Evolutionary conservation across 1,139 yeast genomes (phyloP), one percentile per base, ranked within the genome.

Genomic region (Suhomyces atakaporum): DNA sequence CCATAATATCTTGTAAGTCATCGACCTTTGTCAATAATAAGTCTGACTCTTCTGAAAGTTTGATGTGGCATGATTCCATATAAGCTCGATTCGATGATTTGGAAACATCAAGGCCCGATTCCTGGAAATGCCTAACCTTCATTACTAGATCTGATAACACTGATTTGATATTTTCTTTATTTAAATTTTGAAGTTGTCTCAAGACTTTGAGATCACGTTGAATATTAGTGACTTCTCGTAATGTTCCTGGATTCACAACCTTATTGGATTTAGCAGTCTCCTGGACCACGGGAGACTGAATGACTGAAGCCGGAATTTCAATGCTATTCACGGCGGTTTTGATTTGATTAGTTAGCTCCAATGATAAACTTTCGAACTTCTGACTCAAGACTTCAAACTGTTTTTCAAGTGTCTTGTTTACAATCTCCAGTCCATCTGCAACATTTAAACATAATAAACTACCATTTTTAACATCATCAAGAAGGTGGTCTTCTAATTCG

Each of bases 1-100:
- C 98, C 61, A 94, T 86, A 5, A 86, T 60, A 60, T 94, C 98
- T 56, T 90, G 97, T 24, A 94, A 66, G 50, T 89, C 97, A 56
- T 94, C 98, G 3, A 90, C 95, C 45, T 75, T 78, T 0, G 94
- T 82, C 29, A 94, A 69, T 15, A 92, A 63, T 1, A 59, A 54
- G 54, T 88, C 96, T 6, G 95, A 83, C 16, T 86, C 90, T 34
- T 77, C 80, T 1, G 95, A 84, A 16, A 92, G 70, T 49, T 80
- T 81, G 9, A 69, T 58, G 52, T 86, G 90, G 39, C 96, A 85
- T 10, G 75, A 71, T 34, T 83, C 90, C 84, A 90, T 84, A 51
- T 85, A 88, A 1, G 75, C 58, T 39, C 92, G 70, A 46, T 80
- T 79, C 0, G 79, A 62, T 7, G 77, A 68, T 19, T 66, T 66